phyloP scores from a whole-genome alignment of 768 basidiomycete species.

The Kwoniella heveanensis region DNA sequence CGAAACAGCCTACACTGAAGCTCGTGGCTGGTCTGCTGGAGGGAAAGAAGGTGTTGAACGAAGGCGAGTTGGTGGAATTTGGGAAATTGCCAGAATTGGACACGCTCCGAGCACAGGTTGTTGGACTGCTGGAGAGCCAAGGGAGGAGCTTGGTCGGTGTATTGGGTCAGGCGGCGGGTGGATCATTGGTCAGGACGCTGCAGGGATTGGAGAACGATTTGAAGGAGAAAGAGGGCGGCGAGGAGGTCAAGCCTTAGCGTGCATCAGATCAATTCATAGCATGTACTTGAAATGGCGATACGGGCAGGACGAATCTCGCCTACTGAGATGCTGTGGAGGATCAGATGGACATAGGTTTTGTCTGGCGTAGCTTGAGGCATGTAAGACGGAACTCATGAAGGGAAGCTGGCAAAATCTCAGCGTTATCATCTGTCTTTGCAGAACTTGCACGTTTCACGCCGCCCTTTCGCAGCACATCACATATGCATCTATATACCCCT shows the following conservation, averaged over 20 bases:
- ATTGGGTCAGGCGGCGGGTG: constrained; percentile 70
- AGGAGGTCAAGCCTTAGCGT: not conserved
- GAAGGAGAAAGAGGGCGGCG: constrained; percentile 54
- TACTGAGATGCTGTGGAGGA: too few relatives aligned
- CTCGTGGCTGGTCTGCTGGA: constrained; percentile 81
- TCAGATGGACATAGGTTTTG: too few relatives aligned
- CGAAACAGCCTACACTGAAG: constrained; percentile 58
- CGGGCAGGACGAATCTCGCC: too few relatives aligned
- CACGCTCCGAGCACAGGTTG: constrained; percentile 75
- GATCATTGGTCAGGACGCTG: constrained; percentile 68
- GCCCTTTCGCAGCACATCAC: not conserved
- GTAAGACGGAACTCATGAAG: too few relatives aligned
- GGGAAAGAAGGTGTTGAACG: constrained; percentile 65
- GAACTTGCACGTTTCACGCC: too few relatives aligned
- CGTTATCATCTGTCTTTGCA: too few relatives aligned
- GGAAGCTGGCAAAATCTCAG: not conserved
- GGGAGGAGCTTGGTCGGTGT: constrained; percentile 72
- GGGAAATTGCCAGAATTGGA: constrained; percentile 76
- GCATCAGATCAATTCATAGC: not conserved
- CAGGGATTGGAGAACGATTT: constrained; percentile 73
- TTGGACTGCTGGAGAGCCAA: constrained; percentile 77
- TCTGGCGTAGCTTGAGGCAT: too few relatives aligned
- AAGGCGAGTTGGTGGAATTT: constrained; percentile 62
- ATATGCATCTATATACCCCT: not conserved
- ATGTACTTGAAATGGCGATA: too few relatives aligned